Conservation (phyloP, 1,284 basidiomycete genomes). For the Microbotryomycetes sp. region DNA sequence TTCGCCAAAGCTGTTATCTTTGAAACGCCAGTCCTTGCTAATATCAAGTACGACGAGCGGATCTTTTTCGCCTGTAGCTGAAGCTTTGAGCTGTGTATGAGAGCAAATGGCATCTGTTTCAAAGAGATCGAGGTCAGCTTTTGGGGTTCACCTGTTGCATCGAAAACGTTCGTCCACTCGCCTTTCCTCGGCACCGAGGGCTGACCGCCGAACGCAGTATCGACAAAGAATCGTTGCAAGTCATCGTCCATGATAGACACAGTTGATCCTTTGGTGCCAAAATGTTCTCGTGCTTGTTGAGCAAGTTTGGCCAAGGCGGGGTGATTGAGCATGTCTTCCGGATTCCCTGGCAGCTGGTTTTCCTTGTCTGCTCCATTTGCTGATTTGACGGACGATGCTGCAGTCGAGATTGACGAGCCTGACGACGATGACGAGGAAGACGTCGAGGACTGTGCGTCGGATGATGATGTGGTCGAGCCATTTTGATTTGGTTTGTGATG, state of each 20-base stretch:
- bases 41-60: constrained; percentile 30
- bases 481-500: neutral
- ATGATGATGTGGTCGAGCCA: neutral
- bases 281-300: constrained; percentile 11
- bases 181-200: constrained; percentile 10
- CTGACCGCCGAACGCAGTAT: constrained; percentile 8
- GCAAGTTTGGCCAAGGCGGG: constrained; percentile 18
- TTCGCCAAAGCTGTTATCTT: constrained; percentile 18
- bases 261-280: constrained; percentile 17
- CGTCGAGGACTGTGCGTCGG: neutral
- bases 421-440: neutral
- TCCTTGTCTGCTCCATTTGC: neutral
- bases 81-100: constrained; percentile 25
- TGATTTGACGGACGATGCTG: neutral
- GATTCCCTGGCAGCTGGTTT: neutral
- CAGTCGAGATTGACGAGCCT: neutral
- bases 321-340: neutral
- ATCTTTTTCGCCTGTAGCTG: constrained; percentile 18
- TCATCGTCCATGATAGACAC: constrained; percentile 26
- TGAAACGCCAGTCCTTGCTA: constrained; percentile 25
- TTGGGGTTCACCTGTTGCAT: neutral
- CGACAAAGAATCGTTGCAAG: constrained; percentile 24
- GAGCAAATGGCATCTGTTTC: constrained; percentile 20
- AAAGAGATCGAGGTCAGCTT: neutral
- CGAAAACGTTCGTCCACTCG: constrained; percentile 2